Percentiles rank a stretch among this genome's conserved stretches.
Conservation (phyloP, 805 yeast species). For the Candida nemodendra region DNA sequence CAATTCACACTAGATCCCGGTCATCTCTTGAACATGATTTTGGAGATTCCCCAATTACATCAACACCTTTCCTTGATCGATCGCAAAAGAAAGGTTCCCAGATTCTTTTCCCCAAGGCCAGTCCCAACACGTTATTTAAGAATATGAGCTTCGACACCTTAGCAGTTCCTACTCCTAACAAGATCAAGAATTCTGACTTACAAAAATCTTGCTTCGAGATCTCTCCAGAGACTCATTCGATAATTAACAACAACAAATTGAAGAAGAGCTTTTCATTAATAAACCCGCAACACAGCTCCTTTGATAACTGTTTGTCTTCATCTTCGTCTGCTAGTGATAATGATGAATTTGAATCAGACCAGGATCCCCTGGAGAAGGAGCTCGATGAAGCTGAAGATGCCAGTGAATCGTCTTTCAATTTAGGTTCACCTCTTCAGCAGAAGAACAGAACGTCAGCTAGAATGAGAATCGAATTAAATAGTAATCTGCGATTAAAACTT, state of each 20-base stretch:
- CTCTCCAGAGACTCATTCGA: slow-evolving; percentile 23
- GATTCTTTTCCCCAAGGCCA: slow-evolving; percentile 4
- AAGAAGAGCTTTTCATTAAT: slow-evolving; percentile 26
- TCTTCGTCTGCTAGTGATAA: slow-evolving; percentile 19
- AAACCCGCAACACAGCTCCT: slow-evolving; percentile 21
- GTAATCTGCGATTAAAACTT: slow-evolving; percentile 19
- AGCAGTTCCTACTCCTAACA: slow-evolving; percentile 14
- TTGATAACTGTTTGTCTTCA: slow-evolving; percentile 14
- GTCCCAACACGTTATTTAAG: slow-evolving; percentile 13
- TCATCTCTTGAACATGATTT: slow-evolving; percentile 9
- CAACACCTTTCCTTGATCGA: background rate
- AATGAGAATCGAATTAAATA: slow-evolving; percentile 16
- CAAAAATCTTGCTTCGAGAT: slow-evolving; percentile 1
- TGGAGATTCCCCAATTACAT: background rate
- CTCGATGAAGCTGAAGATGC: slow-evolving; percentile 14
- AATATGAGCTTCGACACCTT: slow-evolving; percentile 12
- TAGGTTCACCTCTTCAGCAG: slow-evolving; percentile 41
- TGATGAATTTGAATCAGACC: slow-evolving; percentile 16
- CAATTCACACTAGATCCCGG: slow-evolving; percentile 16
- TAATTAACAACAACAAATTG: slow-evolving; percentile 17
- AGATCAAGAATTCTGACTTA: background rate
- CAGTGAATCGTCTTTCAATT: slow-evolving; percentile 20
- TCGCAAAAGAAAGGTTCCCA: slow-evolving; percentile 1
- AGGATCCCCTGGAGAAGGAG: slow-evolving; percentile 4
- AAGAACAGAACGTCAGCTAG: slow-evolving; percentile 18